Evolutionary conservation across 768 basidiomycete species (phyloP).

Genomic region (Tulasnella calospora): DNA sequence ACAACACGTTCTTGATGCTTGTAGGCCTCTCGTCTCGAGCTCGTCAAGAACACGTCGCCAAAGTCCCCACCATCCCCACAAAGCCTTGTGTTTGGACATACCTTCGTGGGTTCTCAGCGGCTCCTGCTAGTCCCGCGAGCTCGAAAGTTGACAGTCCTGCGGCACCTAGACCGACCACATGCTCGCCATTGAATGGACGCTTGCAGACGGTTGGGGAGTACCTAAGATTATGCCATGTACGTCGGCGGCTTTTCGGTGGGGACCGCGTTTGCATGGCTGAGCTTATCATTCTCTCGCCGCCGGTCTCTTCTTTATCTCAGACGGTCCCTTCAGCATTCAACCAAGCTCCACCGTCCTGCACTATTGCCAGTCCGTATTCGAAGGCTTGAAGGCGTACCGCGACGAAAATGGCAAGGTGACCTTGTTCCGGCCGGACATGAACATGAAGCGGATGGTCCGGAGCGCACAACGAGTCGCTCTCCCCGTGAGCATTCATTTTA

Average conservation of each 20-base stretch:
- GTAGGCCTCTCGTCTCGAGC: constrained; percentile 53
- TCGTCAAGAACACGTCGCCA: constrained; percentile 45
- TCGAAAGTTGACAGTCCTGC: background rate
- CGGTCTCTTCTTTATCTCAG: constrained; percentile 32
- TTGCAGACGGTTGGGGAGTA: constrained; percentile 53
- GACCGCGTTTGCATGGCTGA: constrained; percentile 38
- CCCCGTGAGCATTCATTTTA: constrained; percentile 2
- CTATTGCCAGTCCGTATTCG: constrained; percentile 57
- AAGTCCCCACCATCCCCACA: constrained; percentile 51
- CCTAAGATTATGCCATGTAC: constrained; percentile 61
- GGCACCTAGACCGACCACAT: constrained; percentile 28
- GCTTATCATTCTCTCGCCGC: constrained; percentile 32
- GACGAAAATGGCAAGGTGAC: constrained; percentile 67
- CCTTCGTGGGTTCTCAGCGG: constrained; percentile 14
- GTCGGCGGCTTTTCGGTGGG: constrained; percentile 25
- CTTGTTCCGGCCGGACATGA: constrained; percentile 76
- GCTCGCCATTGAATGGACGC: constrained; percentile 40
- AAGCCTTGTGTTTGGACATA: constrained; percentile 50
- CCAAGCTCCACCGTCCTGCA: constrained; percentile 54
- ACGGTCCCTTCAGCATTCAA: constrained; percentile 55
- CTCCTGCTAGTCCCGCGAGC: background rate
- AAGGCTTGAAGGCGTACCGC: constrained; percentile 69
- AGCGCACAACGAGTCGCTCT: constrained; percentile 51
- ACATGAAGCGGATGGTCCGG: constrained; percentile 74
- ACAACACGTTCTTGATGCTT: background rate